Percentiles rank a stretch among this genome's conserved stretches.
These are phyloP conservation scores for Phlyctochytrium arcticum DNA, from an alignment of 192 early-diverging fungal species.

Conservation along the genomic window DNA sequence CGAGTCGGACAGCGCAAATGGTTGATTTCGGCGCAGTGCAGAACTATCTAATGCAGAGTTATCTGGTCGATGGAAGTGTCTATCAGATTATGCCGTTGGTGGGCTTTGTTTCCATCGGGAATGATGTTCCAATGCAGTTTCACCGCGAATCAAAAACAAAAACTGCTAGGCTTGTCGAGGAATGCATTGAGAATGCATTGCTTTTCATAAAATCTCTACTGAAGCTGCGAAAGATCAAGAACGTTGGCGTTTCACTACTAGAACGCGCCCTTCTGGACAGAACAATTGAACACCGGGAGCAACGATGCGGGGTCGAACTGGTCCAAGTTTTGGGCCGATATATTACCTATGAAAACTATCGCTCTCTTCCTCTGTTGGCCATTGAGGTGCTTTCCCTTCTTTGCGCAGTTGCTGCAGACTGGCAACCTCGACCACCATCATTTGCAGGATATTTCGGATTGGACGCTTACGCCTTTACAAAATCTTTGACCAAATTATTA, in stretches of 20 bases:
- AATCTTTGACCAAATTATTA: conserved; percentile 26
- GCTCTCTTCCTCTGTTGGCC: conserved; percentile 24
- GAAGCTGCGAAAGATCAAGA: conserved; percentile 14
- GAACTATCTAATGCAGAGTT: conserved; percentile 25
- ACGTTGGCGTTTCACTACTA: conserved; percentile 23
- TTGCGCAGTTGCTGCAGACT: conserved; percentile 36
- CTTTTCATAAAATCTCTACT: conserved; percentile 38
- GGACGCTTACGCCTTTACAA: conserved; percentile 26
- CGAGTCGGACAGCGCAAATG: neutral
- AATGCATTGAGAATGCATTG: conserved; percentile 32
- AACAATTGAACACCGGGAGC: conserved; percentile 5
- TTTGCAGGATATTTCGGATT: conserved; percentile 51
- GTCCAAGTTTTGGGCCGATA: conserved; percentile 44
- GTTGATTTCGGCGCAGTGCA: conserved; percentile 19
- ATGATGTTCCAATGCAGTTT: conserved; percentile 19
- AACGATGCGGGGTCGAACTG: conserved; percentile 27
- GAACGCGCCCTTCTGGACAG: conserved; percentile 46
- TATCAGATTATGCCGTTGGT: conserved; percentile 38
- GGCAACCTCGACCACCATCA: conserved; percentile 44
- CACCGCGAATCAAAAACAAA: neutral
- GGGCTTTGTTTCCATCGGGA: conserved; percentile 32
- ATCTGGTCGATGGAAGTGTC: conserved; percentile 29
- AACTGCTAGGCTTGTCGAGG: conserved; percentile 28
- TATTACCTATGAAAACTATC: conserved; percentile 39
- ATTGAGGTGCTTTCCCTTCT: conserved; percentile 43